Conservation (phyloP, 2,329 filamentous ascomycete genomes). For the Teratosphaeria epicoccoides region DNA sequence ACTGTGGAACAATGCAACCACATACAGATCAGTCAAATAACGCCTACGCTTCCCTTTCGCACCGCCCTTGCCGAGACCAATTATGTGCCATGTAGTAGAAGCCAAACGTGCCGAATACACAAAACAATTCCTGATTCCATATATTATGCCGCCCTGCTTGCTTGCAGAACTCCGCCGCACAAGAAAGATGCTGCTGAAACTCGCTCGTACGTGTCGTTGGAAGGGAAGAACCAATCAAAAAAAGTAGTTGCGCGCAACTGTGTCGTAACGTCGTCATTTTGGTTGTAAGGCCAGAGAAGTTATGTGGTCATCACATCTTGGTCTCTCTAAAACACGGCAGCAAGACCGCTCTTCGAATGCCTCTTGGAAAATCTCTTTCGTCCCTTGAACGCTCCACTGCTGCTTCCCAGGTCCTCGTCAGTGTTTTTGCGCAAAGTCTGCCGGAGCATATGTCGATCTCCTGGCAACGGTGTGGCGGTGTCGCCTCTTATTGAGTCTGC, state of each 20-base stretch:
- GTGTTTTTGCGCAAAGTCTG: conserved; percentile 29
- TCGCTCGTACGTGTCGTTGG: not conserved
- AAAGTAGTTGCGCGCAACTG: not conserved
- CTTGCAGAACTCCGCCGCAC: too few relatives aligned
- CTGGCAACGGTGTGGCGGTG: conserved; percentile 21
- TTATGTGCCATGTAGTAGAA: not conserved
- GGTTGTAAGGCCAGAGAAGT: not conserved
- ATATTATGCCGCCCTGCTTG: too few relatives aligned
- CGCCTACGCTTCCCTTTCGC: not conserved
- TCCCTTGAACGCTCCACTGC: conserved; percentile 44
- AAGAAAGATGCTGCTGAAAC: not conserved
- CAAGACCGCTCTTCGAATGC: conserved; percentile 88
- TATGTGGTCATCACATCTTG: too few relatives aligned
- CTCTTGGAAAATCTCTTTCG: conserved; percentile 73
- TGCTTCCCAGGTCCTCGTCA: conserved; percentile 26
- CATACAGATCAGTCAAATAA: not conserved
- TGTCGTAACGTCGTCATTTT: conserved; percentile 3
- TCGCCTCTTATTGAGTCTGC: conserved; percentile 37
- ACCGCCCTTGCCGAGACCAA: not conserved
- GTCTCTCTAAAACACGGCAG: conserved; percentile 63
- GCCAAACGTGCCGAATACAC: not conserved
- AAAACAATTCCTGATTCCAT: not conserved
- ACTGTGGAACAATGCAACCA: not conserved
- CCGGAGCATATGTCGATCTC: conserved; percentile 17
- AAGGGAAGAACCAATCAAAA: not conserved